Evolutionary conservation across 805 yeast species (phyloP).

Genomic region (Candida montana): DNA sequence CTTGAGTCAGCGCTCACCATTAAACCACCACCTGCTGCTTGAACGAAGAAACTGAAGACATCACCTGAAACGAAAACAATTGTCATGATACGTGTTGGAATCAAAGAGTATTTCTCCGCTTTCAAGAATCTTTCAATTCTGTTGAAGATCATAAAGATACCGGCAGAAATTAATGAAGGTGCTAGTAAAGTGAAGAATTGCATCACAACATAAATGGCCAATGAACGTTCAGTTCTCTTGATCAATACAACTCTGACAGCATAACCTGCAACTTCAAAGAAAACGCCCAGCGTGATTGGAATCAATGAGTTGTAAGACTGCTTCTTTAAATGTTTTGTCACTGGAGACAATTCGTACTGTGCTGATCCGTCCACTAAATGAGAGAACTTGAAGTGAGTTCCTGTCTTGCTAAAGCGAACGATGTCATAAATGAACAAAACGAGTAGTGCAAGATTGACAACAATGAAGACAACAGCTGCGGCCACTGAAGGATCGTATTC

Average conservation of each 20-base stretch:
- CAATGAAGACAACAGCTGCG: no score
- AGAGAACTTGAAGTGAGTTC: no score
- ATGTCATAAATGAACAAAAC: no score
- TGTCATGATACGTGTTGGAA: background rate
- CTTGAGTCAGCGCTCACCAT: background rate
- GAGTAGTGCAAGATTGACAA: no score
- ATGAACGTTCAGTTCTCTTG: background rate
- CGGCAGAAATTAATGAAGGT: constrained; percentile 4
- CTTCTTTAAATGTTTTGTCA: no score
- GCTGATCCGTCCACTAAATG: no score
- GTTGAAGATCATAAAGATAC: constrained; percentile 3
- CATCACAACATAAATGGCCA: background rate
- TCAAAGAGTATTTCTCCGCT: background rate
- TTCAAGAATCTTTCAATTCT: background rate
- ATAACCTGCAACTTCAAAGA: constrained; percentile 6
- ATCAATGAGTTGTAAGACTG: no score
- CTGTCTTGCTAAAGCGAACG: no score
- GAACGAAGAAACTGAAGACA: constrained; percentile 1
- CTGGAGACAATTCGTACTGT: no score
- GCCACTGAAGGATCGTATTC: no score
- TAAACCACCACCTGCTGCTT: background rate
- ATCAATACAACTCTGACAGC: background rate
- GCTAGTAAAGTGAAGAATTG: constrained; percentile 1
- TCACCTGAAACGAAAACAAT: constrained; percentile 4
- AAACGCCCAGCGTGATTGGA: background rate